Conservation (phyloP, 2,329 filamentous ascomycete species). For the Cladosporium velox region DNA sequence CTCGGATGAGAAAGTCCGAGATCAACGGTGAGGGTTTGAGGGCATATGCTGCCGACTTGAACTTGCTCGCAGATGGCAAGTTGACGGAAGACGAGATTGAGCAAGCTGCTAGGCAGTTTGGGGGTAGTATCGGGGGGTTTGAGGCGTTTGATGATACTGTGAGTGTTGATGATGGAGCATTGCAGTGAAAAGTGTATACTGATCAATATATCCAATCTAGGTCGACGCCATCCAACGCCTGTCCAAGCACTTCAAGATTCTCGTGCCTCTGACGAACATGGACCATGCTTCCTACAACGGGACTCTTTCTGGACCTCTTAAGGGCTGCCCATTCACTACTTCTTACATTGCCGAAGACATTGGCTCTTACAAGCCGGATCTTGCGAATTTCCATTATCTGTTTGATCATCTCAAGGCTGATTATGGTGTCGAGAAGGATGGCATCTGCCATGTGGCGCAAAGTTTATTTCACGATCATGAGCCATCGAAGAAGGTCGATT, state of each 20-base stretch:
- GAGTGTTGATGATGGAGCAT: background rate
- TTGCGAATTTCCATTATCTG: conserved; percentile 67
- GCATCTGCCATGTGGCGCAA: conserved; percentile 69
- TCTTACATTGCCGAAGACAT: conserved; percentile 72
- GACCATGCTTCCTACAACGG: conserved; percentile 55
- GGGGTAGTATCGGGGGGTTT: conserved; percentile 55
- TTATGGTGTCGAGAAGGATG: conserved; percentile 57
- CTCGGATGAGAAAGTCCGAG: conserved; percentile 60
- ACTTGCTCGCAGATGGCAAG: conserved; percentile 54
- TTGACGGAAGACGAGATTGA: conserved; percentile 50
- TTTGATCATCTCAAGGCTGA: conserved; percentile 55
- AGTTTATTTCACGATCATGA: conserved; percentile 68
- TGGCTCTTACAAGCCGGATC: conserved; percentile 69
- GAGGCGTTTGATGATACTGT: conserved; percentile 60
- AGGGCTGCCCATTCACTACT: conserved; percentile 60
- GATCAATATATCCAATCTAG: conserved; percentile 24
- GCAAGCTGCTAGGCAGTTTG: conserved; percentile 51
- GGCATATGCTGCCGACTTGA: conserved; percentile 34
- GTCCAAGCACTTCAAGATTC: conserved; percentile 53
- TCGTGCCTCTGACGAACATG: conserved; percentile 64
- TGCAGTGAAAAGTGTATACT: background rate
- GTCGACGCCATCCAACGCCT: conserved; percentile 55
- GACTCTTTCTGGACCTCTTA: conserved; percentile 53
- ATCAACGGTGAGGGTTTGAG: conserved; percentile 44
- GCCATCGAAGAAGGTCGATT: conserved; percentile 61